phyloP scores from a whole-genome alignment of 2,329 filamentous ascomycete genomes.

The Aspergillus neoniger region DNA sequence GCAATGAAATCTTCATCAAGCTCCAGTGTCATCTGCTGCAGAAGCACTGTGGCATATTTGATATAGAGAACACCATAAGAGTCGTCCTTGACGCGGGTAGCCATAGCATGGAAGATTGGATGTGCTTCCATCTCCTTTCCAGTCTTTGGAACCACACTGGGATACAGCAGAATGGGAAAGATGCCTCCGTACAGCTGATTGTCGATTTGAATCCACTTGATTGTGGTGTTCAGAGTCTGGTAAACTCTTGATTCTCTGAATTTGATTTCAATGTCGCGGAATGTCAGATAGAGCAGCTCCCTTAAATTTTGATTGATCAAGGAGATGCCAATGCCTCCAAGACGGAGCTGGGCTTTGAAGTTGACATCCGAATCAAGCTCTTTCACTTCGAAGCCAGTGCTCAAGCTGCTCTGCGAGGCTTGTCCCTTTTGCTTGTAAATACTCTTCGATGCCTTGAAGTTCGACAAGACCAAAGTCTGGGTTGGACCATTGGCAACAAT shows the following conservation, averaged over 20 bases:
- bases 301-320: conserved; percentile 89
- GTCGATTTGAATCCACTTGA: conserved; percentile 99
- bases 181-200: conserved; percentile 98
- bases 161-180: conserved; percentile 95
- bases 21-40: conserved; percentile 98
- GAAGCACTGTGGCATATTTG: conserved; percentile 90
- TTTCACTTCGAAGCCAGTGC: conserved; percentile 87
- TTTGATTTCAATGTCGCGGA: conserved; percentile 85
- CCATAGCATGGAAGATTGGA: conserved; percentile 86
- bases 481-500: conserved; percentile 94
- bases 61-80: conserved; percentile 97
- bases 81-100: conserved; percentile 95
- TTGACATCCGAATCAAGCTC: conserved; percentile 83
- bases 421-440: conserved; percentile 72
- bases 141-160: conserved; percentile 95
- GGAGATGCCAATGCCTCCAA: conserved; percentile 90
- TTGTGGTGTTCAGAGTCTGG: conserved; percentile 83
- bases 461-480: conserved; percentile 89
- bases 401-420: conserved; percentile 59
- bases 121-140: conserved; percentile 95
- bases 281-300: conserved; percentile 90
- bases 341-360: conserved; percentile 82
- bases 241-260: conserved; percentile 93
- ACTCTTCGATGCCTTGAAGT: conserved; percentile 90
- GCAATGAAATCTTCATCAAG: conserved; percentile 98